Conservation (phyloP, 1,139 yeast genomes). For the Kodamaea fungicola region DNA sequence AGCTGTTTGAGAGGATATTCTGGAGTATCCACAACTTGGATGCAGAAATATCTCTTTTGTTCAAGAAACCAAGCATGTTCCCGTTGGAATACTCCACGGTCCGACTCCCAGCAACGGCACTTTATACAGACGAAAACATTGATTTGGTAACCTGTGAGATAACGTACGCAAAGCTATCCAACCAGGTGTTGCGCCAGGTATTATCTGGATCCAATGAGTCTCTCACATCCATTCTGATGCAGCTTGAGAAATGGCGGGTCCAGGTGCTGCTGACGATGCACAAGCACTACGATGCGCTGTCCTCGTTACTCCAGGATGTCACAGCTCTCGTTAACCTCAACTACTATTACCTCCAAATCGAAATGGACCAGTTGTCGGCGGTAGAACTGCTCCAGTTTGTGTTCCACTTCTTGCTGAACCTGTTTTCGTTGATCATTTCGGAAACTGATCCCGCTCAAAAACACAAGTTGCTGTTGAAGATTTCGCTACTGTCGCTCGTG, state of each 20-base stretch:
- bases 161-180: conserved; percentile 18
- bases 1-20: conserved; percentile 24
- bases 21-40: conserved; percentile 43
- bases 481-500: conserved; percentile 18
- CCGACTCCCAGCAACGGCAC: conserved; percentile 6
- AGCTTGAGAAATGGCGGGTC: conserved; percentile 38
- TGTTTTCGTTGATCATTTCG: conserved; percentile 35
- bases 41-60: conserved; percentile 33
- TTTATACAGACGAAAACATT: conserved; percentile 18
- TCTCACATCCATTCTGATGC: conserved; percentile 19
- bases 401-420: conserved; percentile 39
- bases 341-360: conserved; percentile 39
- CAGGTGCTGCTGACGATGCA: conserved; percentile 27
- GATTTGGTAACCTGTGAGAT: conserved; percentile 21
- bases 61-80: conserved; percentile 34
- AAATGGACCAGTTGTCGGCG: conserved; percentile 38
- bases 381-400: conserved; percentile 40
- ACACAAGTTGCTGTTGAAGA: conserved; percentile 9
- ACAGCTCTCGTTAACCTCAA: conserved; percentile 34
- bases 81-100: conserved; percentile 21
- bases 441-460: conserved; percentile 13
- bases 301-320: conserved; percentile 29
- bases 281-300: conserved; percentile 17
- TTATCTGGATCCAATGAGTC: conserved; percentile 2
- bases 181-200: conserved; percentile 8